Percentiles rank a stretch among this genome's conserved stretches.
Conservation (phyloP, 2,329 filamentous ascomycete genomes). For the Cryphonectria japonica region DNA sequence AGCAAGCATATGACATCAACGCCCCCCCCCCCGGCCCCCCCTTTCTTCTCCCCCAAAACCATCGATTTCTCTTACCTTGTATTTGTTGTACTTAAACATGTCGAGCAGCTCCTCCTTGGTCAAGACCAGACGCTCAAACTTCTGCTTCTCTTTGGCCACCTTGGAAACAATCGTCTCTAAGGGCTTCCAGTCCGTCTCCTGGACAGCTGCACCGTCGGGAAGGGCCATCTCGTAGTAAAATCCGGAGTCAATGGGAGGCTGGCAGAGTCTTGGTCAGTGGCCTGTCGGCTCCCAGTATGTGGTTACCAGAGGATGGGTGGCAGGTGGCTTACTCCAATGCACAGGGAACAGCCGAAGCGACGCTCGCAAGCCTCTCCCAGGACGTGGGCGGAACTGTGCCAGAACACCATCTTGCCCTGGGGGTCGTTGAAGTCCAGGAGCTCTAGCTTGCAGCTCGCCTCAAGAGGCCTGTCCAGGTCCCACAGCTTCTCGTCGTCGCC, state of each 20-base stretch:
- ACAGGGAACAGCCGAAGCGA: conserved; percentile 87
- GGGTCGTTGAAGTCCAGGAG: conserved; percentile 77
- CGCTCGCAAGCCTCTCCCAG: conserved; percentile 94
- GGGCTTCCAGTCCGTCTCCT: conserved; percentile 79
- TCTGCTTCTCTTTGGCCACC: conserved; percentile 96
- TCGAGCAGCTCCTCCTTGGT: conserved; percentile 90
- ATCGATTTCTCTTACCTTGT: conserved; percentile 61
- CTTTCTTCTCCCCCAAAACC: neutral
- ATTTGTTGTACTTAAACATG: conserved; percentile 98
- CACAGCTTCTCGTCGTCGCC: conserved; percentile 73
- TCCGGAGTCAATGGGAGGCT: conserved; percentile 82
- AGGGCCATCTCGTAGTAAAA: conserved; percentile 98
- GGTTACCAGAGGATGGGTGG: too few species aligned
- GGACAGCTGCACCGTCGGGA: conserved; percentile 70
- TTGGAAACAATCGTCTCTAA: conserved; percentile 79
- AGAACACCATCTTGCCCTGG: conserved; percentile 91
- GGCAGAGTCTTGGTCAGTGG: neutral
- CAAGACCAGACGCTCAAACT: conserved; percentile 86
- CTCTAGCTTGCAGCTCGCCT: conserved; percentile 83
- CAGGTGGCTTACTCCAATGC: conserved; percentile 64
- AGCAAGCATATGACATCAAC: neutral
- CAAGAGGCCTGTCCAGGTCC: conserved; percentile 90
- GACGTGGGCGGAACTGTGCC: conserved; percentile 71
- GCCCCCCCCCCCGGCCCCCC: neutral
- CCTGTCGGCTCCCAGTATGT: neutral